Conservation (phyloP, 2,329 filamentous ascomycete genomes). For the Epichloe uncinata region DNA sequence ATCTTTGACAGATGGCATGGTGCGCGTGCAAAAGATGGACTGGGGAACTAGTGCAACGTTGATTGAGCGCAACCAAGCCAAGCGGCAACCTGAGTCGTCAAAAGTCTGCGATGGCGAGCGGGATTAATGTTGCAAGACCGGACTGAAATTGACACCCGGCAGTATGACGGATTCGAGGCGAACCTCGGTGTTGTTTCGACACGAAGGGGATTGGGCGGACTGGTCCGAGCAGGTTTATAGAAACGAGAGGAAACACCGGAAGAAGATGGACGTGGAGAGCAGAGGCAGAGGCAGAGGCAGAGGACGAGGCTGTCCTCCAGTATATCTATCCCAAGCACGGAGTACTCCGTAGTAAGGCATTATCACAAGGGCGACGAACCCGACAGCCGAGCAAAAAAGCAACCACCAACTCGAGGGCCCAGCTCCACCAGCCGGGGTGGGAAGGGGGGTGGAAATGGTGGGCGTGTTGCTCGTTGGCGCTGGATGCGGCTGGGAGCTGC, state of each 20-base stretch:
- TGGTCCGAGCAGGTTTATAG: no score
- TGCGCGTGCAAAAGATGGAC: background rate
- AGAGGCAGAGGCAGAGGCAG: background rate
- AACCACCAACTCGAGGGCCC: background rate
- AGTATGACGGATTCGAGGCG: no score
- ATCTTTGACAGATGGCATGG: slow-evolving; percentile 4
- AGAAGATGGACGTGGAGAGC: no score
- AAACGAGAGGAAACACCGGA: no score
- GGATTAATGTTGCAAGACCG: no score
- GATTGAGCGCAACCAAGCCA: background rate
- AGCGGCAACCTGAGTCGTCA: no score
- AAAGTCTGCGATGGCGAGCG: no score
- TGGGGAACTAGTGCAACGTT: background rate
- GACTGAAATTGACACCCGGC: no score
- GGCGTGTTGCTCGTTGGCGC: background rate
- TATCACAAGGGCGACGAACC: background rate
- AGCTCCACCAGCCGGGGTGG: background rate
- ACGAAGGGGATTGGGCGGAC: no score
- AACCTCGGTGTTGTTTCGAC: no score
- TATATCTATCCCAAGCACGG: background rate
- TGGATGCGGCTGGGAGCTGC: no score
- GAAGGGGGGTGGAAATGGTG: background rate
- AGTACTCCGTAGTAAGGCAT: no score
- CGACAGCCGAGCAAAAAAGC: background rate
- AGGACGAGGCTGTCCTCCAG: background rate